phyloP scores from a whole-genome alignment of 805 yeast species.

The Candida taoyuanica region DNA sequence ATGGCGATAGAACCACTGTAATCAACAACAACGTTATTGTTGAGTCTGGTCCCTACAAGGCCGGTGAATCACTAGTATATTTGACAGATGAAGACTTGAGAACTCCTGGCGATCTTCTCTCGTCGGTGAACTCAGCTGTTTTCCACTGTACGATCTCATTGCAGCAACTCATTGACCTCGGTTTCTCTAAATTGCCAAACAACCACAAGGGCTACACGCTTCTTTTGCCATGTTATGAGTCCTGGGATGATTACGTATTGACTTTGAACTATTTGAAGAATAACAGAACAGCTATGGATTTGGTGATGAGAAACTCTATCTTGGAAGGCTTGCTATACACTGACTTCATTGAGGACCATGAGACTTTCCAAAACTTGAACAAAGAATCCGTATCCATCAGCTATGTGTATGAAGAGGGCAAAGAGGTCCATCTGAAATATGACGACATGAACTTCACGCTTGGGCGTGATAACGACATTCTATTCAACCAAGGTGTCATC shows the following conservation, averaged over 20 bases:
- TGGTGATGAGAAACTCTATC: slow-evolving; percentile 53
- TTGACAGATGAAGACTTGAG: slow-evolving; percentile 54
- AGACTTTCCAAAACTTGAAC: slow-evolving; percentile 29
- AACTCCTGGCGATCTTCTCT: slow-evolving; percentile 60
- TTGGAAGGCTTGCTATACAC: slow-evolving; percentile 64
- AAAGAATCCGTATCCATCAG: slow-evolving; percentile 20
- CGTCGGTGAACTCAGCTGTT: slow-evolving; percentile 55
- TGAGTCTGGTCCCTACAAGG: slow-evolving; percentile 36
- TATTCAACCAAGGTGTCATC: slow-evolving; percentile 81
- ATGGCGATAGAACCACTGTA: slow-evolving; percentile 28
- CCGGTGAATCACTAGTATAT: slow-evolving; percentile 68
- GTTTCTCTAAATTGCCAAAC: slow-evolving; percentile 46
- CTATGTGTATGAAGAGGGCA: slow-evolving; percentile 15
- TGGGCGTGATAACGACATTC: slow-evolving; percentile 50
- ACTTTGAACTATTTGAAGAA: slow-evolving; percentile 52
- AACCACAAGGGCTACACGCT: slow-evolving; percentile 66
- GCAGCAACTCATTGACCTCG: slow-evolving; percentile 47
- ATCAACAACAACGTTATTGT: slow-evolving; percentile 58
- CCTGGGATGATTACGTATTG: slow-evolving; percentile 66
- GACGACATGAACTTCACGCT: slow-evolving; percentile 21
- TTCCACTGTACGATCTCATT: slow-evolving; percentile 63
- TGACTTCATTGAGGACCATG: slow-evolving; percentile 38
- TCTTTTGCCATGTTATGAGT: slow-evolving; percentile 69
- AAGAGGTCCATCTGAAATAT: slow-evolving; percentile 20
- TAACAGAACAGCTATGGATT: slow-evolving; percentile 47